phyloP scores from a whole-genome alignment of 2,329 filamentous ascomycete genomes.

The Fusarium marasasianum region DNA sequence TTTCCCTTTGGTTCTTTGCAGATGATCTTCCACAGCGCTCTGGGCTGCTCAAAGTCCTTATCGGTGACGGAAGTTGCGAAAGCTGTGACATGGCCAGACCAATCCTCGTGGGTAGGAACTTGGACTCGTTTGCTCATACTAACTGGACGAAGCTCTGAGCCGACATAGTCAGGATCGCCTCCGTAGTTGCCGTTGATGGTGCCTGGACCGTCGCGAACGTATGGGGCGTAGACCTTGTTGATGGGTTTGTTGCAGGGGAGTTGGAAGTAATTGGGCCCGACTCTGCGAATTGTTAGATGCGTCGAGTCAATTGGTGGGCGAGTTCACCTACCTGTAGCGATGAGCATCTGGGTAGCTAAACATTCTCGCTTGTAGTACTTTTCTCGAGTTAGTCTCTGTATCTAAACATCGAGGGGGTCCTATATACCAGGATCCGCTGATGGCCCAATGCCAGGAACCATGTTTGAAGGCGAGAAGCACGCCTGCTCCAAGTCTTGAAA shows the following conservation, averaged over 20 bases:
- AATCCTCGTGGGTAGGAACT: constrained; percentile 37
- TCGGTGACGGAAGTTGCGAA: constrained; percentile 24
- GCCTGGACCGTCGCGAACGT: constrained; percentile 37
- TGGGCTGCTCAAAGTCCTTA: constrained; percentile 38
- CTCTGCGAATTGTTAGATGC: constrained; percentile 46
- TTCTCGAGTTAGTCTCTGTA: background rate
- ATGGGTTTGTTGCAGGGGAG: constrained; percentile 49
- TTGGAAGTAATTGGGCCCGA: constrained; percentile 64
- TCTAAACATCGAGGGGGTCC: fast-evolving
- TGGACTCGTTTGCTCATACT: constrained; percentile 45
- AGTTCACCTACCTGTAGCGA: constrained; percentile 52
- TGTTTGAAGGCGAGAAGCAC: constrained; percentile 70
- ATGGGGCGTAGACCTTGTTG: constrained; percentile 39
- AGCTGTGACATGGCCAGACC: constrained; percentile 26
- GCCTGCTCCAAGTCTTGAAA: constrained; percentile 76
- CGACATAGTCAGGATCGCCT: constrained; percentile 41
- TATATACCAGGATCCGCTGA: constrained; percentile 63
- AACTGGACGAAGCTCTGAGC: constrained; percentile 50
- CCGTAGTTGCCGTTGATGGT: constrained; percentile 43
- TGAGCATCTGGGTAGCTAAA: constrained; percentile 72
- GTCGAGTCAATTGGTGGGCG: too few relatives aligned
- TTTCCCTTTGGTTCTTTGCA: constrained; percentile 23
- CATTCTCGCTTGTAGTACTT: constrained; percentile 65
- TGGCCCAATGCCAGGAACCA: constrained; percentile 71
- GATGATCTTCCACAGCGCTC: constrained; percentile 38